phyloP scores from a whole-genome alignment of 2,329 filamentous ascomycete species.

The Trichothecium sympodiale region DNA sequence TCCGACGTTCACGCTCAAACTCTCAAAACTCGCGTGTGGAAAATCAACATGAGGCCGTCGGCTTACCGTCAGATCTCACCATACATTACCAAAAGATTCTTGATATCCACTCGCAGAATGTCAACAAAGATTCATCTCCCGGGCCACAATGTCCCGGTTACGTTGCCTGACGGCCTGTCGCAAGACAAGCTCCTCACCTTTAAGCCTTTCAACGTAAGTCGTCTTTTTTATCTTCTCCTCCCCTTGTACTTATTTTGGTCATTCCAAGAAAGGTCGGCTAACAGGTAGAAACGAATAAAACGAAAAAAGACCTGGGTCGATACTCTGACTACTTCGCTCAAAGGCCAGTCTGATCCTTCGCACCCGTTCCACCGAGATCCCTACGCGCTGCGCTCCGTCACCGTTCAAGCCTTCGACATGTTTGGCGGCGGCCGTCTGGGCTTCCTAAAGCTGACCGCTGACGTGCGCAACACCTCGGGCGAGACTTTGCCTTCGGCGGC shows the following conservation, averaged over 20 bases:
- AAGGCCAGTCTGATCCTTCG: conserved; percentile 26
- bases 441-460: conserved; percentile 44
- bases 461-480: conserved; percentile 33
- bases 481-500: conserved; percentile 41
- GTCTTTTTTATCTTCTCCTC: neutral
- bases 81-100: no score
- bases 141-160: conserved; percentile 22
- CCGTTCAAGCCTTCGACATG: conserved; percentile 41
- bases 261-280: neutral
- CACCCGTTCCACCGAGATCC: conserved; percentile 45
- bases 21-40: no score
- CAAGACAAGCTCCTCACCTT: conserved; percentile 34
- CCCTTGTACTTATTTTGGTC: neutral
- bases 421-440: conserved; percentile 37
- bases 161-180: conserved; percentile 30
- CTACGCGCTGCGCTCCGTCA: conserved; percentile 39
- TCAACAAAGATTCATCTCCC: neutral
- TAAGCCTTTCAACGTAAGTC: conserved; percentile 36
- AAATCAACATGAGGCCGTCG: no score
- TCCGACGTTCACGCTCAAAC: no score
- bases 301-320: conserved; percentile 33
- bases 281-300: no score
- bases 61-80: no score
- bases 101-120: neutral
- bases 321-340: conserved; percentile 34